Percentiles rank a stretch among this genome's conserved stretches.
phyloP scores from a whole-genome alignment of 257 asterid species.

The Penstemon eatonii region DNA sequence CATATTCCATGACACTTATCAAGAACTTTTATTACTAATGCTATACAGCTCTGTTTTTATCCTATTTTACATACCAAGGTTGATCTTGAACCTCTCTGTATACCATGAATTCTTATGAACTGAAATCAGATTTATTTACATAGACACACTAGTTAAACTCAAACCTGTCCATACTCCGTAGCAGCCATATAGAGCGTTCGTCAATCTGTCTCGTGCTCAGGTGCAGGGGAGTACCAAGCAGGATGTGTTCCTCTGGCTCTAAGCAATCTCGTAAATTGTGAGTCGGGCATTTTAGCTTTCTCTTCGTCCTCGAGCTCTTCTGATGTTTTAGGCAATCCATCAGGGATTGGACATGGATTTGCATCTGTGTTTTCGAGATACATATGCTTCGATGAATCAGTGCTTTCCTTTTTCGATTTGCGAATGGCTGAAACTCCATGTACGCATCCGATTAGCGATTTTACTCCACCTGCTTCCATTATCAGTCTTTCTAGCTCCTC shows the following conservation, averaged over 20 bases:
- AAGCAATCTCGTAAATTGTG: constrained; percentile 78
- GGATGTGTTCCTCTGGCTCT: constrained; percentile 67
- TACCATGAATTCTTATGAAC: too few relatives aligned
- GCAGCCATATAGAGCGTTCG: too few relatives aligned
- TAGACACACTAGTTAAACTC: constrained; percentile 3
- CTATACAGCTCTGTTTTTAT: not conserved
- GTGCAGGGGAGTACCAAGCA: constrained; percentile 76
- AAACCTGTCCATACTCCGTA: not conserved
- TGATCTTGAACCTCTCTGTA: not conserved
- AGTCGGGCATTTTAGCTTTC: constrained; percentile 79
- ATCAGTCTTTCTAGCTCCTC: constrained; percentile 82
- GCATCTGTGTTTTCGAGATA: constrained; percentile 13
- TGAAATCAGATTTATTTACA: not conserved
- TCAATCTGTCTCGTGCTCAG: constrained; percentile 54
- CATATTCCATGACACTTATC: not conserved
- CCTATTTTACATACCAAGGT: not conserved
- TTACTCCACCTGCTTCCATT: constrained; percentile 72
- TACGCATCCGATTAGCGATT: constrained; percentile 68
- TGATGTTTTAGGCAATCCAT: constrained; percentile 75
- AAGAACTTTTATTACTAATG: not conserved
- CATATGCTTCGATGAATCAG: constrained; percentile 21
- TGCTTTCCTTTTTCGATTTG: constrained; percentile 43
- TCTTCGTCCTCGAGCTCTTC: constrained; percentile 93
- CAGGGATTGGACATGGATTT: constrained; percentile 62
- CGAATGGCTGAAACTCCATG: constrained; percentile 70